Percentiles rank a stretch among this genome's conserved stretches.
phyloP scores from a whole-genome alignment of 805 yeast species.

The Ogataea pini region DNA sequence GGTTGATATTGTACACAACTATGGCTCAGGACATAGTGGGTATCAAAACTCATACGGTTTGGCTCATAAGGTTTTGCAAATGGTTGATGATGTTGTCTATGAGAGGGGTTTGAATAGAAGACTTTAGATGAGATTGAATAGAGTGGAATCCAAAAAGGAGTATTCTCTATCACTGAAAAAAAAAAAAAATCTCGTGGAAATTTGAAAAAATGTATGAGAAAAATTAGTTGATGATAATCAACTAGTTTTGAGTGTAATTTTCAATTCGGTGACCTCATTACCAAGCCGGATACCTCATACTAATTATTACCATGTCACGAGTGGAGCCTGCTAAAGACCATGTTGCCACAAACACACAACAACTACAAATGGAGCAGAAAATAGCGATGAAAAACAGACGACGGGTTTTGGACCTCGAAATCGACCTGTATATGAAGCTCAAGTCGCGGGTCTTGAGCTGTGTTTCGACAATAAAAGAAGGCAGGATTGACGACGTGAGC shows the following conservation, averaged over 20 bases:
- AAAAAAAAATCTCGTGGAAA: not conserved
- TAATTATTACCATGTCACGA: not conserved
- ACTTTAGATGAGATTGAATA: not conserved
- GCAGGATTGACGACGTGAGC: slow-evolving; percentile 16
- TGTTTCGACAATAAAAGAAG: slow-evolving; percentile 19
- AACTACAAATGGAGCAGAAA: slow-evolving; percentile 18
- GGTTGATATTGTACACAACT: slow-evolving; percentile 53
- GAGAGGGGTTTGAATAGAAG: slow-evolving; percentile 5
- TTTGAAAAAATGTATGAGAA: not conserved
- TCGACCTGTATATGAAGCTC: slow-evolving; percentile 28
- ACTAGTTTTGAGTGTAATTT: too few relatives aligned
- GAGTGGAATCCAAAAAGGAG: not conserved
- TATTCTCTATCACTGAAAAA: too few relatives aligned
- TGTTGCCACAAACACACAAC: not conserved
- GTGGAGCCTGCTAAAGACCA: not conserved
- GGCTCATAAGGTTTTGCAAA: slow-evolving; percentile 25
- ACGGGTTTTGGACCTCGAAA: slow-evolving; percentile 32
- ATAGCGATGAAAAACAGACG: slow-evolving; percentile 32
- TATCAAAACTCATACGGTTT: slow-evolving; percentile 49
- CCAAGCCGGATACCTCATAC: too few relatives aligned
- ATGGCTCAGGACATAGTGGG: slow-evolving; percentile 79
- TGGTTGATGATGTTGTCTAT: slow-evolving; percentile 21
- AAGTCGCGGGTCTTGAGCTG: slow-evolving; percentile 23
- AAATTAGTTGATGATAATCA: not conserved
- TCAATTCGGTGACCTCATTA: too few relatives aligned